Evolutionary conservation across 495 filamentous ascomycete species (phyloP).

Genomic region (Hypoxylon subgilvum): DNA sequence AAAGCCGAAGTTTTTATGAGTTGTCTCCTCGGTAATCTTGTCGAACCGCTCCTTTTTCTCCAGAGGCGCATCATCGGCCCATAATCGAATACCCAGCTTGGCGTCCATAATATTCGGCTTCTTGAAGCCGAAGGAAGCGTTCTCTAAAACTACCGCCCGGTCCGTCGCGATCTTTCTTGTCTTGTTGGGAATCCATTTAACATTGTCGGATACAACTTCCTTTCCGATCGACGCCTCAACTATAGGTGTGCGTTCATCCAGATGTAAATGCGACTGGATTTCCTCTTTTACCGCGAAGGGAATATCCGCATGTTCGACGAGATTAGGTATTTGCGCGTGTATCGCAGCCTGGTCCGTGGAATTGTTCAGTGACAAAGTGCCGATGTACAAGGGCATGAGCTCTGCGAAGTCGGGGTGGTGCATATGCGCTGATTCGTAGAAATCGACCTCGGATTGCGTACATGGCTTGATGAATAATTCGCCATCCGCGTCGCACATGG

Average conservation of each 20-base stretch:
- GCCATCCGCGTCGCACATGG: slow-evolving; percentile 83
- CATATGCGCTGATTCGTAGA: slow-evolving; percentile 79
- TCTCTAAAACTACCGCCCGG: slow-evolving; percentile 83
- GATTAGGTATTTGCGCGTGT: slow-evolving; percentile 56
- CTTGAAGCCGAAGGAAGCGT: slow-evolving; percentile 79
- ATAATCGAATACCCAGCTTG: slow-evolving; percentile 85
- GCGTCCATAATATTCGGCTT: slow-evolving; percentile 93
- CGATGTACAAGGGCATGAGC: slow-evolving; percentile 85
- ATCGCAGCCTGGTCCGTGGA: slow-evolving; percentile 53
- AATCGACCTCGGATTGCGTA: slow-evolving; percentile 81
- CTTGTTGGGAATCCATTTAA: slow-evolving; percentile 48
- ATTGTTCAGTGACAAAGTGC: slow-evolving; percentile 67
- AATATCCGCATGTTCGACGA: slow-evolving; percentile 55
- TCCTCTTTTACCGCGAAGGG: slow-evolving; percentile 49
- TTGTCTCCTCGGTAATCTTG: slow-evolving; percentile 77
- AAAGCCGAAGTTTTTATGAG: slow-evolving; percentile 79
- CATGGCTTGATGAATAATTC: slow-evolving; percentile 94
- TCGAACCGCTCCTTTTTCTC: slow-evolving; percentile 83
- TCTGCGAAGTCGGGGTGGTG: slow-evolving; percentile 73
- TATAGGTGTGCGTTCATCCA: slow-evolving; percentile 35
- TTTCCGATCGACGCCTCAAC: slow-evolving; percentile 32
- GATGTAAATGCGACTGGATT: slow-evolving; percentile 45
- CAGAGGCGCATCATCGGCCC: slow-evolving; percentile 79
- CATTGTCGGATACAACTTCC: slow-evolving; percentile 28
- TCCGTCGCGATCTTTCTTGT: slow-evolving; percentile 70